phyloP scores from a whole-genome alignment of 2,329 filamentous ascomycete genomes.

The Calonectria ilicicola region DNA sequence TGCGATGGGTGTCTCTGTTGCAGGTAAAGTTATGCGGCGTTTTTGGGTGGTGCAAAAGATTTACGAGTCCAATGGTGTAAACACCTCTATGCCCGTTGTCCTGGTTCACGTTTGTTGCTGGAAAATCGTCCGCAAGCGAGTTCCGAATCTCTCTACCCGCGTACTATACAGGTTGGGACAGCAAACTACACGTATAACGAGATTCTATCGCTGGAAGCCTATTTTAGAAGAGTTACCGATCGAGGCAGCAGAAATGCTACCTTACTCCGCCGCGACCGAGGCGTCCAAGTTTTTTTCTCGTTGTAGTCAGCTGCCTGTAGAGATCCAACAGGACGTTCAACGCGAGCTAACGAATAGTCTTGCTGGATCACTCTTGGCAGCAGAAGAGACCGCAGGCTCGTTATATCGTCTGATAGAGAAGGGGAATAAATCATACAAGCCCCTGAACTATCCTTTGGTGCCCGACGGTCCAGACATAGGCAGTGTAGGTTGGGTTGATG shows the following conservation, averaged over 20 bases:
- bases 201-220: not conserved
- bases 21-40: not conserved
- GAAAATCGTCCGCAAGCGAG: not conserved
- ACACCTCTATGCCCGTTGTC: not conserved
- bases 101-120: not conserved
- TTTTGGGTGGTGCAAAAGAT: not conserved
- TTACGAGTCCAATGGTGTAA: not conserved
- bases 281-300: not conserved
- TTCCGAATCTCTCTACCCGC: not conserved
- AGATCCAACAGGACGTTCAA: not conserved
- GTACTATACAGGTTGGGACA: not conserved
- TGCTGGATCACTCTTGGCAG: not conserved
- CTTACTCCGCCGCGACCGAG: not conserved
- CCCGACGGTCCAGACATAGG: not conserved
- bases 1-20: not conserved
- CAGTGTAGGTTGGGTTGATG: not conserved
- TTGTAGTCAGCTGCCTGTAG: not conserved
- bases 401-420: not conserved
- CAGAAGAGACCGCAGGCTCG: not conserved
- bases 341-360: not conserved
- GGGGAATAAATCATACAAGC: not conserved
- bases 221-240: not conserved
- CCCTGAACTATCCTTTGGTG: not conserved
- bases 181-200: not conserved
- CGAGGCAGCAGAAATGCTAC: not conserved